These are phyloP conservation scores for Xylaria grammica DNA, from an alignment of 495 filamentous ascomycete genomes.

Conservation along the genomic window DNA sequence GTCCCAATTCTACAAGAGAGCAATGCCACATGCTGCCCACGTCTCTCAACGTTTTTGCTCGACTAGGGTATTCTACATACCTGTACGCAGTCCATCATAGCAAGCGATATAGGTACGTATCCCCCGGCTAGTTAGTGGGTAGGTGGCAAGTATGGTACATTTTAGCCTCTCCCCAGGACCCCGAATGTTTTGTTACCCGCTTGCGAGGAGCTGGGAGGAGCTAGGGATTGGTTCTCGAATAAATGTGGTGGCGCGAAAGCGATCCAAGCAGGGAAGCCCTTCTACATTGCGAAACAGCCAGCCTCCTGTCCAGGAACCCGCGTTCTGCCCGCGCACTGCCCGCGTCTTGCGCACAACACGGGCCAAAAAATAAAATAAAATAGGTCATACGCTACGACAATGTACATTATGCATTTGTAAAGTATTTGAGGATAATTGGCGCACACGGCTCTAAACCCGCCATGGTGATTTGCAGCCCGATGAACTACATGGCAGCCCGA, in stretches of 20 bases:
- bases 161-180: not conserved
- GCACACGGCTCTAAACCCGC: not conserved
- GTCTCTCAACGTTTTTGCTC: not conserved
- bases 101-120: too few relatives aligned
- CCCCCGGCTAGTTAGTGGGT: too few relatives aligned
- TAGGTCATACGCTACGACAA: not conserved
- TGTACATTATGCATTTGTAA: conserved; percentile 10
- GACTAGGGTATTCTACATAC: too few relatives aligned
- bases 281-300: conserved; percentile 14
- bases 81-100: too few relatives aligned
- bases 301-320: conserved; percentile 4
- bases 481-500: conserved; percentile 15
- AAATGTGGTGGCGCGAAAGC: not conserved
- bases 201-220: not conserved
- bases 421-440: conserved; percentile 12
- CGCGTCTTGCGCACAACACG: too few relatives aligned
- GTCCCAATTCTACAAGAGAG: too few relatives aligned
- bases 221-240: not conserved
- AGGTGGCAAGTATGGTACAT: too few relatives aligned
- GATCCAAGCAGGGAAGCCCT: conserved; percentile 1
- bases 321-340: conserved; percentile 5
- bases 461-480: not conserved
- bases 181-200: conserved; percentile 1
- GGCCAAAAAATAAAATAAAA: too few relatives aligned
- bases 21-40: not conserved